phyloP scores from a whole-genome alignment of 192 early-diverging fungal species.

The Gonapodya sp. region DNA sequence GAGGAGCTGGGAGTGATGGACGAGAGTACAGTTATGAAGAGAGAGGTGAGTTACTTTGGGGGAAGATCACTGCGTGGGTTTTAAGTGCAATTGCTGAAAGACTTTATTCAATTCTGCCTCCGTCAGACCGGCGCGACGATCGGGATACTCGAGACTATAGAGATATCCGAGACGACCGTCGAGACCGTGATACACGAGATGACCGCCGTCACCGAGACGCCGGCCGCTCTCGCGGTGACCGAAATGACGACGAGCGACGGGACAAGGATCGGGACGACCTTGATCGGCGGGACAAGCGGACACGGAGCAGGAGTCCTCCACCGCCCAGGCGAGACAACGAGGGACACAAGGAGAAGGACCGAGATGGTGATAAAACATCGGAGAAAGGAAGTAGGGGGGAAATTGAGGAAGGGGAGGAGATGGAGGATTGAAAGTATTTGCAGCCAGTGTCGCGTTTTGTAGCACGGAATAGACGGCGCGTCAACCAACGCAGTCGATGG shows the following conservation, averaged over 20 bases:
- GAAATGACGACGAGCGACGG: neutral
- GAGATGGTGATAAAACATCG: neutral
- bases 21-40: neutral
- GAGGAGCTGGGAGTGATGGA: neutral
- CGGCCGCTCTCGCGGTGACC: neutral
- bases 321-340: neutral
- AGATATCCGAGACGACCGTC: neutral
- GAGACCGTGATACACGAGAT: neutral
- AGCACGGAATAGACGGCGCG: no score
- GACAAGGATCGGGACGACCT: neutral
- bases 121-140: conserved; percentile 3
- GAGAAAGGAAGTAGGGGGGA: neutral
- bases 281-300: no score
- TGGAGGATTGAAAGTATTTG: neutral
- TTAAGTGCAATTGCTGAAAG: no score
- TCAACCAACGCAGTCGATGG: no score
- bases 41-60: neutral
- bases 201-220: neutral
- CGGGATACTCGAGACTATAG: neutral
- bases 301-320: neutral
- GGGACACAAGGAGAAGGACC: neutral
- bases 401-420: neutral
- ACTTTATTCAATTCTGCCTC: no score
- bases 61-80: no score
- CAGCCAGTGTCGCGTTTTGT: no score